Base-by-base conservation (phyloP, 2,329 filamentous ascomycete species). In the Cladosporium phlei region DNA sequence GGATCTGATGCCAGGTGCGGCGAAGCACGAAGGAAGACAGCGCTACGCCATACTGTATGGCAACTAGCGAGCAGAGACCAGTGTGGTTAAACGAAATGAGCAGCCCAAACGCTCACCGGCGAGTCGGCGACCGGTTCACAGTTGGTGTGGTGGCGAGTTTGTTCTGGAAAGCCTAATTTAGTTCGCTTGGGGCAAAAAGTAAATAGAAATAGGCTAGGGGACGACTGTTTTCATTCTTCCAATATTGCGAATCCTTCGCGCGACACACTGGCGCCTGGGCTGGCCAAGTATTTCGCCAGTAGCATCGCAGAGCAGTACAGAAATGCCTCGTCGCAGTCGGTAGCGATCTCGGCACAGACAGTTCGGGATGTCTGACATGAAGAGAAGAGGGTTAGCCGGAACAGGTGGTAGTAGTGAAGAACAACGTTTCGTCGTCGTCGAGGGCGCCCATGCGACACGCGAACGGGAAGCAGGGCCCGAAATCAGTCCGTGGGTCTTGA, bases 1-100 rank as follows among this genome's bases (percentile, higher is more conserved):
- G 32, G 21, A 9, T 34, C 32, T 34, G 34, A 19, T 12, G n/a
- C 17, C 21, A 32, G 42, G n/a, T n/a, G n/a, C n/a, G n/a, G n/a
- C n/a, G n/a, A n/a, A n/a, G n/a, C n/a, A n/a, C 32, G 24, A 37
- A 28, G 32, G 24, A 35, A 28, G 32, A 28, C 10, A 21, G 32
- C 32, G 30, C 42, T 45, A 45, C 32, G 17, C 42, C 42, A 14
- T 21, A n/a, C n/a, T n/a, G n/a, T n/a, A 37, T 45, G 14, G 42
- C 24, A 28, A 35, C 42, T 45, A 45, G 42, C 24, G 16, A 45
- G 22, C 24, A 27, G 32, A 9, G 12, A 37, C 42, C 17, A 7
- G 16, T 19, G 32, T 27, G n/a, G 25, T 35, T 45, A 45, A 29
- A 45, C 42, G 42, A 45, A 17, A 45, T 45, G 42, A 45, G 24